Evolutionary conservation across 495 filamentous ascomycete species (phyloP), one percentile per base, ranked within the genome.

Genomic region (Xeromyces bisporus): DNA sequence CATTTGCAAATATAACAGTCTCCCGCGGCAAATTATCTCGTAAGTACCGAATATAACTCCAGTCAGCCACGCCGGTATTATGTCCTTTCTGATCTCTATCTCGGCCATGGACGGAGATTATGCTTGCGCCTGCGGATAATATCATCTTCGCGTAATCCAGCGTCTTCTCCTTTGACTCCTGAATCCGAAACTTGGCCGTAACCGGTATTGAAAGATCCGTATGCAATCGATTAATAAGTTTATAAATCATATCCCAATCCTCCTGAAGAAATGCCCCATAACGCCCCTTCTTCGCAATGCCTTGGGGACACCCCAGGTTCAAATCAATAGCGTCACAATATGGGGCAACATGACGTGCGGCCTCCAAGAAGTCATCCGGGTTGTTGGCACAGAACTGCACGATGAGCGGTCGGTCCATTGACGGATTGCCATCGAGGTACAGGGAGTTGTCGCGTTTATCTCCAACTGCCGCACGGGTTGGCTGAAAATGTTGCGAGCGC

Each of bases 311-410:
- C n/a, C 89, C 89, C 1, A 99, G 67, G 48, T 99, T 99, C 39
- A 99, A 58, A 50, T 99, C 91, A 6, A 99, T 80, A 2, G 86
- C 89, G 46, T 99, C 89, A 48, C 85, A 93, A 55, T 80, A 79
- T 0, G 80, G 79, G 2, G 74, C 69, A 0, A 81, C 83, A 30
- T 77, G 61, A 14, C 66, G 60, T 2, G 87, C 87, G 2, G 87
- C 85, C 21, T 63, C 57, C 10, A 93, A 59, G 3, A 96, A 64
- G 29, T 77, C 68, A 18, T 78, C 62, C 0, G 89, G 81, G 25
- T 80, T 63, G 48, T 99, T 96, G 28, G 87, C 73, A 60, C 91
- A 96, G 59, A 99, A 99, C 44, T 99, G 89, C 7, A 93, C 89
- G 46, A 93, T 78, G 5, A 94, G 70, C 2, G 89, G 89, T 5